Base-by-base conservation (phyloP, 1,284 basidiomycete species). In the Exobasidium rhododendri region DNA sequence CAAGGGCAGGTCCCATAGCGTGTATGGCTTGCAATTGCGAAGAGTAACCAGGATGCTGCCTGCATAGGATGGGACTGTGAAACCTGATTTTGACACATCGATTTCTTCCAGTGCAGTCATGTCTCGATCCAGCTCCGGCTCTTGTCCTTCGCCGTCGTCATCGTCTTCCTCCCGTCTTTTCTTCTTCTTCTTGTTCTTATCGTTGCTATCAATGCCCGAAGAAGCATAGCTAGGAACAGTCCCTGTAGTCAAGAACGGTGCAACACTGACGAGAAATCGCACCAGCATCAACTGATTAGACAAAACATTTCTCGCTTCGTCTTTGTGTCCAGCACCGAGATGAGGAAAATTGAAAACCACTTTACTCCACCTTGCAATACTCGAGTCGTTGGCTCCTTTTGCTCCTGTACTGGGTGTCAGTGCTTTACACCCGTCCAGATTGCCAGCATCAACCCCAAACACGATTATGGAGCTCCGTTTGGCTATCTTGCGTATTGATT, bases 331-430 rank as follows among this genome's bases (percentile, higher is more conserved):
- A 69, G 89, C 91, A 30, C 92, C 92, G 93, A 65, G 22, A 83
- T 98, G 94, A 56, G 94, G 94, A 74, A 97, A 98, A 78, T 97
- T 97, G 87, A 92, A 97, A 24, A 92, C 87, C 61, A 97, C 85
- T 59, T 81, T 86, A 51, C 54, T 54, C 29, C 70, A 63, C 66
- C 86, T 88, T 52, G 59, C 46, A 45, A 29, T 35, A n/a, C 24
- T 32, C n/a, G 59, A 22, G 22, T 13, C 26, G 10, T 22, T 22
- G 29, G 22, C 13, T 13, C 58, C n/a, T 60, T 55, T 55, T 7
- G 35, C 35, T 11, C 52, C n/a, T 56, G 35, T 50, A 3, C 4
- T 22, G 43, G 17, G n/a, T 24, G 20, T 14, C 26, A 26, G n/a
- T 58, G 22, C 56, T 29, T 43, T 31, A 57, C 29, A 32, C 14